Evolutionary conservation across 2,329 filamentous ascomycete species (phyloP).

Genomic region (Cladosporium sp.): DNA sequence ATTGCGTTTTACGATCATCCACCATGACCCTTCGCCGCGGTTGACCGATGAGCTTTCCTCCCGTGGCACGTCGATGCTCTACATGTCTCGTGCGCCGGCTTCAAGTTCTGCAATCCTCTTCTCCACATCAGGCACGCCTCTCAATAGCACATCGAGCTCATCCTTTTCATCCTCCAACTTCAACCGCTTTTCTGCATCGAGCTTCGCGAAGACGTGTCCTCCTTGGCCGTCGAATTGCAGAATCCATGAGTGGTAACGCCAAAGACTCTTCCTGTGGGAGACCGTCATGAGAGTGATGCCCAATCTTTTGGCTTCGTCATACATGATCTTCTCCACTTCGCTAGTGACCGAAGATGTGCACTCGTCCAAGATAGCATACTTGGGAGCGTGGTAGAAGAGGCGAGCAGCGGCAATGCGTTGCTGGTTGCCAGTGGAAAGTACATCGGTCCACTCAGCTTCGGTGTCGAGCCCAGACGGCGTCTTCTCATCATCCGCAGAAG

Average conservation of each 20-base stretch:
- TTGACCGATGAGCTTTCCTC: too few species aligned
- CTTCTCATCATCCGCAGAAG: constrained; percentile 15
- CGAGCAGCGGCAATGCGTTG: constrained; percentile 96
- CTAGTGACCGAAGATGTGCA: constrained; percentile 94
- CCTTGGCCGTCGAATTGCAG: constrained; percentile 96
- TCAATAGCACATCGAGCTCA: constrained; percentile 78
- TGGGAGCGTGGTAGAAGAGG: constrained; percentile 86
- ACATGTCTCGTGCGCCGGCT: constrained; percentile 22
- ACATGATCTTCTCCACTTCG: constrained; percentile 93
- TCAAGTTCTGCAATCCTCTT: constrained; percentile 73
- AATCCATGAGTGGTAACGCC: constrained; percentile 94
- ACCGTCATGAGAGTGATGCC: constrained; percentile 98
- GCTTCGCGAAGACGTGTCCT: constrained; percentile 78
- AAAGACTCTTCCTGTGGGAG: constrained; percentile 81
- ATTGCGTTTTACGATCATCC: too few species aligned
- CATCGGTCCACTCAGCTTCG: constrained; percentile 94
- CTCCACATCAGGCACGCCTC: constrained; percentile 84
- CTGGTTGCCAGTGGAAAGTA: constrained; percentile 86
- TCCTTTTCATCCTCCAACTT: constrained; percentile 94
- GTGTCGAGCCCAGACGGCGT: constrained; percentile 68
- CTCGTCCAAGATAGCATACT: constrained; percentile 94
- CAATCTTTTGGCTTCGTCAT: constrained; percentile 86
- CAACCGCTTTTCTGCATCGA: constrained; percentile 83
- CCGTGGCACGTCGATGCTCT: background rate
- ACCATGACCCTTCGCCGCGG: too few species aligned